Evolutionary conservation across 257 asterid genomes (phyloP), one percentile per base, ranked within the genome.

Genomic region (Thymus quinquecostatus): DNA sequence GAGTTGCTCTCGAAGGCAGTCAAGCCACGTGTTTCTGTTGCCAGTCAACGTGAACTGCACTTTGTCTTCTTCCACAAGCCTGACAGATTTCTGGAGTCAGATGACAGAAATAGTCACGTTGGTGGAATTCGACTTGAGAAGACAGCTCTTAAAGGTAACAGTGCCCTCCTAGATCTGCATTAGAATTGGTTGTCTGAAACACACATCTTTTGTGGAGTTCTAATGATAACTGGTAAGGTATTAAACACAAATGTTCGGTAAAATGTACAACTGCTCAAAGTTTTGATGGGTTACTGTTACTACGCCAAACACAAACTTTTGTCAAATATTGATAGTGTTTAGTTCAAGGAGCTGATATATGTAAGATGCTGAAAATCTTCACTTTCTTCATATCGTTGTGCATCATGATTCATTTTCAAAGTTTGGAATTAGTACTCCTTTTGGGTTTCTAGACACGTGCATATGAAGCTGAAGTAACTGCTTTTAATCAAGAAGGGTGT

Each of bases 11-110:
- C 97, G 9, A 91, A 84, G 78, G 96, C 95, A 63, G 96, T 80
- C 57, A 66, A 77, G 13, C 75, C 83, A 51, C 61, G 33, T 74
- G 70, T 82, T 76, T 70, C 78, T 53, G 36, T 70, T 77, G 67
- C 81, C 5, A 72, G 83, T 78, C 83, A 83, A 75, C 91, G 86
- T 11, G 97, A 94, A 68, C 93, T 94, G 73, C 97, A 91, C 73
- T 94, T 94, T 78, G 85, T 87, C 75, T 94, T 91, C 92, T 91
- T 91, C 76, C 91, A 45, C 73, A 89, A 80, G 79, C 98, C 99
- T 33, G 92, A 86, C 57, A 86, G 77, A 78, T 91, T 94, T 81
- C 76, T 86, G 43, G 92, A 84, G 70, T 84, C 88, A 5, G 82
- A 79, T 68, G 70, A 66, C 48, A 76, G 67, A 68, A 77, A 70